Evolutionary conservation across 1,284 basidiomycete genomes (phyloP).

Genomic region (Tilletiaria anomala): DNA sequence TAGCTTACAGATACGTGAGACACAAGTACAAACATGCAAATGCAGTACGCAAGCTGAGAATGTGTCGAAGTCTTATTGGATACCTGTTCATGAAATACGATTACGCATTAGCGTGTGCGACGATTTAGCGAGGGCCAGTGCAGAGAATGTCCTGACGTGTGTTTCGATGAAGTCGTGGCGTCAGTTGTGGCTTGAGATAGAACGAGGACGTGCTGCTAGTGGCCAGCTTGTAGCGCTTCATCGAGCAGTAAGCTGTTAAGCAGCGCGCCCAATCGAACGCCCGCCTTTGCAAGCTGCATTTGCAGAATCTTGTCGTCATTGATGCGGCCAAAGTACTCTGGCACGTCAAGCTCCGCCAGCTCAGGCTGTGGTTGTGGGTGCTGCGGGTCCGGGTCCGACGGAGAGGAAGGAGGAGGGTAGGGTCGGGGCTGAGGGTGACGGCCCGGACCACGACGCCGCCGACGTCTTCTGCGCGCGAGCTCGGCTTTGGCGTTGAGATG

Average conservation of each 20-base stretch:
- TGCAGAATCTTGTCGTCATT: constrained; percentile 54
- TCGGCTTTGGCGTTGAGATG: no score
- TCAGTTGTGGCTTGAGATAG: no score
- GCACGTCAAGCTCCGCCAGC: constrained; percentile 68
- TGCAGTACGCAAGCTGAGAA: no score
- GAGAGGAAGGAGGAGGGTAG: not conserved
- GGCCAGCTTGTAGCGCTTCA: not conserved
- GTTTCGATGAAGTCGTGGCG: no score
- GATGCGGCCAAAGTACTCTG: constrained; percentile 54
- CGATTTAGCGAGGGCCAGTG: no score
- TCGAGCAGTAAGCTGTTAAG: constrained; percentile 48
- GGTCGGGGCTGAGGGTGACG: constrained; percentile 1
- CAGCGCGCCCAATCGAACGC: constrained; percentile 62
- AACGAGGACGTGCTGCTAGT: no score
- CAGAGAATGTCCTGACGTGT: no score
- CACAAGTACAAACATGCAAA: no score
- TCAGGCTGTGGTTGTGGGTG: constrained; percentile 13
- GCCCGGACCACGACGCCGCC: not conserved
- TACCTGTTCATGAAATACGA: no score
- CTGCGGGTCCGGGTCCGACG: not conserved
- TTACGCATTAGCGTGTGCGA: no score
- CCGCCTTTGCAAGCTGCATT: constrained; percentile 63
- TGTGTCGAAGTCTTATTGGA: no score
- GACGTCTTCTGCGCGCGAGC: not conserved
- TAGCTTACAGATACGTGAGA: no score